These are phyloP conservation scores for Beauveria sp. DNA, from an alignment of 2,329 filamentous ascomycete species.

Conservation along the genomic window DNA sequence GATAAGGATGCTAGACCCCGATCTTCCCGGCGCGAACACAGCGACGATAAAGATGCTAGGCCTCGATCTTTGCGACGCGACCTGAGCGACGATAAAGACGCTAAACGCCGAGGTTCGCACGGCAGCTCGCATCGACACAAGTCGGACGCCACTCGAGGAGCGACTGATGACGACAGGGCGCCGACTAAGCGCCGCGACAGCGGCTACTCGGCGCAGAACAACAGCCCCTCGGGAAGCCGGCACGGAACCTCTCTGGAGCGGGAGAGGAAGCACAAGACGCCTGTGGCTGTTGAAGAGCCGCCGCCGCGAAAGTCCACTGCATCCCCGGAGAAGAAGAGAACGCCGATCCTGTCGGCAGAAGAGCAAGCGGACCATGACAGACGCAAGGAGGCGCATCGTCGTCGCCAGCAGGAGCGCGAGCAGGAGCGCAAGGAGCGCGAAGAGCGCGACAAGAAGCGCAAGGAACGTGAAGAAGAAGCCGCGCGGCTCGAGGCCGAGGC, in stretches of 20 bases:
- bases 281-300: neutral
- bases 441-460: slow-evolving; percentile 13
- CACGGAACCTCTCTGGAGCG: slow-evolving; percentile 40
- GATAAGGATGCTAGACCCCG: slow-evolving; percentile 23
- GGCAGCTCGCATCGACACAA: slow-evolving; percentile 27
- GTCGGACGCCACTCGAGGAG: slow-evolving; percentile 27
- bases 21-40: slow-evolving; percentile 12
- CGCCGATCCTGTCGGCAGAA: slow-evolving; percentile 25
- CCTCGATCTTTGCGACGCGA: slow-evolving; percentile 17
- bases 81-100: slow-evolving; percentile 16
- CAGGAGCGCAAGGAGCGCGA: slow-evolving; percentile 11
- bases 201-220: slow-evolving; percentile 36
- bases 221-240: slow-evolving; percentile 25
- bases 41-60: slow-evolving; percentile 19
- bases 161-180: slow-evolving; percentile 17
- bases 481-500: slow-evolving; percentile 12
- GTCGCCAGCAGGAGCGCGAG: slow-evolving; percentile 12
- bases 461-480: neutral
- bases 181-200: slow-evolving; percentile 38
- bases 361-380: slow-evolving; percentile 44
- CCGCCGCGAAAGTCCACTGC: neutral
- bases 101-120: slow-evolving; percentile 21
- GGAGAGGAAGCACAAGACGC: neutral
- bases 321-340: slow-evolving; percentile 22
- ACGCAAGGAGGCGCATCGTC: slow-evolving; percentile 36